Base-by-base conservation (phyloP, 768 basidiomycete genomes). In the Gloeopeniophorella convolvens region DNA sequence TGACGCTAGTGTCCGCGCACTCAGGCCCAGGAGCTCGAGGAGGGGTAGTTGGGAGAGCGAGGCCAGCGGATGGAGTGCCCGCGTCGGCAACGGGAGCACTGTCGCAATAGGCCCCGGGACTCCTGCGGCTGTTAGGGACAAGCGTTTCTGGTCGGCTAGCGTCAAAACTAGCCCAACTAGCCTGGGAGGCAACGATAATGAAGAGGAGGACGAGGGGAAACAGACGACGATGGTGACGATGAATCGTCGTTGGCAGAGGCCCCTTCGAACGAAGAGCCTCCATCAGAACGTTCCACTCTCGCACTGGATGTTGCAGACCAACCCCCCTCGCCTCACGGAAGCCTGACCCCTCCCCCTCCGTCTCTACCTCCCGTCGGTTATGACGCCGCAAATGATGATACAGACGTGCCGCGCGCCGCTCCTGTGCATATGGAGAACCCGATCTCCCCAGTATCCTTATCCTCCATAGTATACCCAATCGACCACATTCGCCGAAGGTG, bases 31-130 rank as follows among this genome's bases (percentile, higher is more conserved):
- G 50, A 89, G 88, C 66, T 89, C 88, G 8, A 75, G 91, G 59
- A 73, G 89, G 59, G 86, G 87, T 0, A 94, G 91, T 60, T 94
- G 92, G 88, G 94, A 89, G 59, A 93, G 91, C 60, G 86, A 85
- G 61, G 83, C 79, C 21, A 92, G 88, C 57, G 77, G 85, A 35
- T 94, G 90, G 90, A 91, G 89, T 63, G 89, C 91, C 5, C 71
- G 75, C 54, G 67, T 85, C 26, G 77, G 77, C 36, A 66, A 64
- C 16, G 68, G 72, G 7, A 74, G 73, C 20, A 70, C 75, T 5
- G 67, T 76, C 1, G 59, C 35, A 61, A 23, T 56, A 4, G 8
- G 28, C 16, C 31, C 41, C 11, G 58, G 55, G 30, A 37, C 51
- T 24, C 28, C 41, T 16, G 34, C 42, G 4, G 36, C 28, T 7